These are phyloP conservation scores for Vanilla planifolia DNA, from an alignment of 106 monocot genomes.

Conservation along the genomic window DNA sequence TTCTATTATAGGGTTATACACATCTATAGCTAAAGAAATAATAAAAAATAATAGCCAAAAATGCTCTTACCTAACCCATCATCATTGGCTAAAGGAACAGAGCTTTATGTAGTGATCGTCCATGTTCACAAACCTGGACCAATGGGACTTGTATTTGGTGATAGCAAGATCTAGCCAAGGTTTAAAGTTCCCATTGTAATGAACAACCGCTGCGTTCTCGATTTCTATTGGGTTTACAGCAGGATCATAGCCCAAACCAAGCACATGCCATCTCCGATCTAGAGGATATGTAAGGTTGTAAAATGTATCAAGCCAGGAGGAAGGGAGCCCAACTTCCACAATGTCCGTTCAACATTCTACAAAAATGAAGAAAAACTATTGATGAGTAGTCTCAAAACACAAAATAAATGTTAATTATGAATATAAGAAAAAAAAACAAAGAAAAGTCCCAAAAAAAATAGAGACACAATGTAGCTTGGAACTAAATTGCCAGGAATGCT, in stretches of 20 bases:
- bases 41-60: too few relatives aligned
- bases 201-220: constrained; percentile 43
- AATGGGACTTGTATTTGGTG: constrained; percentile 41
- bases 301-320: constrained; percentile 71
- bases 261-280: constrained; percentile 60
- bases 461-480: too few relatives aligned
- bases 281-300: constrained; percentile 57
- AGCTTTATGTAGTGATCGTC: constrained; percentile 12
- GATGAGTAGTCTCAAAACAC: too few relatives aligned
- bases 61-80: too few relatives aligned
- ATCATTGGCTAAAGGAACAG: constrained; percentile 9
- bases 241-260: constrained; percentile 68
- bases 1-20: too few relatives aligned
- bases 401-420: too few relatives aligned
- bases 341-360: constrained; percentile 50
- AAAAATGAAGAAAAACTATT: neutral
- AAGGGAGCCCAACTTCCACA: constrained; percentile 67
- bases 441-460: too few relatives aligned
- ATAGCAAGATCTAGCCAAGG: constrained; percentile 65
- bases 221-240: constrained; percentile 28
- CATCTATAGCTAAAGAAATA: too few relatives aligned
- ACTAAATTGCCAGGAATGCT: too few relatives aligned
- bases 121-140: constrained; percentile 23
- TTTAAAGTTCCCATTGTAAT: constrained; percentile 73
- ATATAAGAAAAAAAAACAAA: too few relatives aligned